These are phyloP conservation scores for Cercospora sesami DNA, from an alignment of 2,329 filamentous ascomycete genomes.

Conservation along the genomic window DNA sequence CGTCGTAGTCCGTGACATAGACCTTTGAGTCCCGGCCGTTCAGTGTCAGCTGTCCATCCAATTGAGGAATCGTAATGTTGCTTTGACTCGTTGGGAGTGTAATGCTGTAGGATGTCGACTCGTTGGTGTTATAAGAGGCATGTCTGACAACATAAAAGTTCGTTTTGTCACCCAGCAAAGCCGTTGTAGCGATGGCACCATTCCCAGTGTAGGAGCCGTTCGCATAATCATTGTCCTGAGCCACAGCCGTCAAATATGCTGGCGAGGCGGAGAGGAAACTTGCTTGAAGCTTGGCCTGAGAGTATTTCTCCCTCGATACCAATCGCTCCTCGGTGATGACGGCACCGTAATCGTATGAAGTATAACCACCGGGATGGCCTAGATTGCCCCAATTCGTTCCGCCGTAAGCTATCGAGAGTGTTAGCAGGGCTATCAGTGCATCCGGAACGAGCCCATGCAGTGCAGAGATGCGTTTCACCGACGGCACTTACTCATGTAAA, in stretches of 20 bases:
- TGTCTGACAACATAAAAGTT: constrained; percentile 68
- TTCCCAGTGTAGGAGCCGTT: constrained; percentile 56
- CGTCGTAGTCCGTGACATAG: constrained; percentile 65
- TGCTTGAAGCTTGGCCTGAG: constrained; percentile 72
- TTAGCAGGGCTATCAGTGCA: not conserved
- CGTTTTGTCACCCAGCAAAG: constrained; percentile 55
- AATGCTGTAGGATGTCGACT: constrained; percentile 62
- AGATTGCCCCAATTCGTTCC: constrained; percentile 84
- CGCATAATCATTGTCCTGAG: constrained; percentile 50
- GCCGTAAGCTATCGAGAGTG: constrained; percentile 55
- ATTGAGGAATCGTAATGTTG: constrained; percentile 59
- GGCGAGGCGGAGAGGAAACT: constrained; percentile 74
- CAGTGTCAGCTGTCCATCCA: constrained; percentile 58
- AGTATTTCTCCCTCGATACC: constrained; percentile 72
- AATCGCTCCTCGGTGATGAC: constrained; percentile 69
- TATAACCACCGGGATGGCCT: constrained; percentile 63
- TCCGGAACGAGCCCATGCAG: not conserved
- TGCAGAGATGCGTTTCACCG: not conserved
- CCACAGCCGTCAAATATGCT: constrained; percentile 63
- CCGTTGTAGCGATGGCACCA: constrained; percentile 59
- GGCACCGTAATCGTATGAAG: constrained; percentile 62
- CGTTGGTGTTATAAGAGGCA: constrained; percentile 60
- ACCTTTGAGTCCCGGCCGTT: constrained; percentile 66
- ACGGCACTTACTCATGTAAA: constrained; percentile 62
- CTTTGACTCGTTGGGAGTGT: constrained; percentile 62